A percentile compares a stretch with the other conserved stretches of the same genome.
phyloP scores from a whole-genome alignment of 2,329 filamentous ascomycete species.

The Macrophomina phaseolina region DNA sequence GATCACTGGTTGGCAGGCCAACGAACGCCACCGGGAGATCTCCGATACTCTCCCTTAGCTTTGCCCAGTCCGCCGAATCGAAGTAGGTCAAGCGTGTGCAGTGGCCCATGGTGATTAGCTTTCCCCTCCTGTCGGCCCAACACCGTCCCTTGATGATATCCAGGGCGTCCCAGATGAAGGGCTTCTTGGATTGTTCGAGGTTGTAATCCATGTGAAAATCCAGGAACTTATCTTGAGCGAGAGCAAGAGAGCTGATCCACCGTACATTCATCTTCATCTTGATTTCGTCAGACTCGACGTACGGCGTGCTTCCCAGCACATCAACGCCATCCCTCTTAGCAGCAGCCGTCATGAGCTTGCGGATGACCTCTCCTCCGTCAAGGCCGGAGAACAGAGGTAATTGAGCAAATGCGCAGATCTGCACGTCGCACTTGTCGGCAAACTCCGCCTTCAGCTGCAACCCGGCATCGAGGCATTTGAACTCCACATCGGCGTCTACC shows the following conservation, averaged over 20 bases:
- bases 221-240: conserved; percentile 60
- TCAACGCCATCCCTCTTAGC: conserved; percentile 54
- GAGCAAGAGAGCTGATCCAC: conserved; percentile 65
- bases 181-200: conserved; percentile 56
- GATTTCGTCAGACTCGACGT: conserved; percentile 64
- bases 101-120: conserved; percentile 62
- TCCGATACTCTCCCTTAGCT: conserved; percentile 56
- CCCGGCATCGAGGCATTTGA: conserved; percentile 64
- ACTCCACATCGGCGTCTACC: conserved; percentile 66
- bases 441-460: conserved; percentile 63
- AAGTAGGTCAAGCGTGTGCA: conserved; percentile 70
- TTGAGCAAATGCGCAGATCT: conserved; percentile 75
- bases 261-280: conserved; percentile 63
- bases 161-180: conserved; percentile 63
- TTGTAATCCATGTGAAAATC: conserved; percentile 78
- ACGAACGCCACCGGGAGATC: conserved; percentile 69
- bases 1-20: conserved; percentile 71
- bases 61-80: conserved; percentile 54
- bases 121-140: conserved; percentile 53
- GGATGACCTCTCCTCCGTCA: conserved; percentile 58
- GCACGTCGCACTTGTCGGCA: conserved; percentile 60
- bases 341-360: conserved; percentile 56
- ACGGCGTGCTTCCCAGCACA: conserved; percentile 71
- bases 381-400: conserved; percentile 67
- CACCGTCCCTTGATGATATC: conserved; percentile 53